Base-by-base conservation (phyloP, 2,329 filamentous ascomycete species). In the Hymenoscyphus albidus region DNA sequence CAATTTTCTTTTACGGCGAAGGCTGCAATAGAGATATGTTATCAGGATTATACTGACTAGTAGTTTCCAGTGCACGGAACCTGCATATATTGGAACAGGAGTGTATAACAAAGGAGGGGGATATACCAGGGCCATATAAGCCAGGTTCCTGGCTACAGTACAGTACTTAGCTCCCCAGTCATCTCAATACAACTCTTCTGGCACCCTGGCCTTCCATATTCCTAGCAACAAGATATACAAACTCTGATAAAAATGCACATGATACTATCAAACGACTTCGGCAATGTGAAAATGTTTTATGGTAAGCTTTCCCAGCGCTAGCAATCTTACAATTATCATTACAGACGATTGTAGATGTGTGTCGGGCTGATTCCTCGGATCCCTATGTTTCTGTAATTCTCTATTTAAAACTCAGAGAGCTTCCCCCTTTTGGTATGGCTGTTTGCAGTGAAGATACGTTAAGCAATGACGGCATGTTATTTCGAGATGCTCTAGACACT, bases 1-100 rank as follows among this genome's bases (percentile, higher is more conserved):
- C 75, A 35, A 63, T 78, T 14, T 77, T 76, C 56, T 75, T 69
- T 42, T 76, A 78, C 66, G 73, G 76, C 39, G 76, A 76, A 48
- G 76, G 76, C 5, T 78, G 75, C 76, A 74, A 2, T 27, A 27
- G 27, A 27, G 2, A 27, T 22, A 22, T 22, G 22, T 22, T 22
- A 22, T 22, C 22, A 22, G 22, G 22, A 22, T 22, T 22, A 22
- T 22, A 22, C 22, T 22, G 22, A 22, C 22, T 22, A 22, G 22
- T 22, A 1, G 22, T 22, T 22, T 22, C 1, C 22, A 22, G 1
- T 22, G 22, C 1, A 22, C 22, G 22, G 22, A 22, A 22, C 22
- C 22, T 22, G 22, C 22, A 22, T 22, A 22, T 22, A 22, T 22
- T 22, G 22, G 22, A 22, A 22, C 22, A 22, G 22, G 22, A 22